phyloP scores from a whole-genome alignment of 257 asterid genomes.

The Nicotiana attenuata region DNA sequence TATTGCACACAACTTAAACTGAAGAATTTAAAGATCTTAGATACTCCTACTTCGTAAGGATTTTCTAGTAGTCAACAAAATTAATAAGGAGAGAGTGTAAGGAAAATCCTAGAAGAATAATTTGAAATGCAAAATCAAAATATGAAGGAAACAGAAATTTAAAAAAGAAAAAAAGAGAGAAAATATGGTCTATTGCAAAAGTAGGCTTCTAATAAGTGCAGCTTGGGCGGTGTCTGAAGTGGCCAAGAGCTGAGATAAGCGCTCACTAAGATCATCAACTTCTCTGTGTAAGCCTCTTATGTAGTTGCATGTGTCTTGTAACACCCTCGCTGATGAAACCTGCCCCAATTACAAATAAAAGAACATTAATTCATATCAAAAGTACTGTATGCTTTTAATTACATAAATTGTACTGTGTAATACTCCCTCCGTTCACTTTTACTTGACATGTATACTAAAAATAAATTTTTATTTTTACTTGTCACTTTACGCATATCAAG shows the following conservation, averaged over 20 bases:
- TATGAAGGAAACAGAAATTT: not conserved
- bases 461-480: no score
- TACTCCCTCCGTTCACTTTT: no score
- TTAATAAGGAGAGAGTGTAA: not conserved
- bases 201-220: conserved; percentile 67
- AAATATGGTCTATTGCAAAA: conserved; percentile 34
- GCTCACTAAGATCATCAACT: conserved; percentile 75
- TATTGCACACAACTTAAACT: not conserved
- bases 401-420: no score
- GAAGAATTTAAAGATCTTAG: not conserved
- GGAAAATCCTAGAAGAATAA: not conserved
- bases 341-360: conserved; percentile 4
- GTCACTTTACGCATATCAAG: no score
- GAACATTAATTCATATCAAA: no score
- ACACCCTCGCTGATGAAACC: conserved; percentile 62
- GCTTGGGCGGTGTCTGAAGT: conserved; percentile 62
- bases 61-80: not conserved
- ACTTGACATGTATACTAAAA: no score
- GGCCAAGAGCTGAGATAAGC: conserved; percentile 59
- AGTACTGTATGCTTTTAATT: no score
- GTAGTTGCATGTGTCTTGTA: conserved; percentile 86
- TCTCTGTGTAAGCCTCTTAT: conserved; percentile 71
- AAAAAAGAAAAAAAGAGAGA: not conserved
- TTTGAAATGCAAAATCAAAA: not conserved
- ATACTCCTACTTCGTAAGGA: not conserved